Evolutionary conservation across 495 filamentous ascomycete genomes (phyloP).

Genomic region (Lophiotrema nucula): DNA sequence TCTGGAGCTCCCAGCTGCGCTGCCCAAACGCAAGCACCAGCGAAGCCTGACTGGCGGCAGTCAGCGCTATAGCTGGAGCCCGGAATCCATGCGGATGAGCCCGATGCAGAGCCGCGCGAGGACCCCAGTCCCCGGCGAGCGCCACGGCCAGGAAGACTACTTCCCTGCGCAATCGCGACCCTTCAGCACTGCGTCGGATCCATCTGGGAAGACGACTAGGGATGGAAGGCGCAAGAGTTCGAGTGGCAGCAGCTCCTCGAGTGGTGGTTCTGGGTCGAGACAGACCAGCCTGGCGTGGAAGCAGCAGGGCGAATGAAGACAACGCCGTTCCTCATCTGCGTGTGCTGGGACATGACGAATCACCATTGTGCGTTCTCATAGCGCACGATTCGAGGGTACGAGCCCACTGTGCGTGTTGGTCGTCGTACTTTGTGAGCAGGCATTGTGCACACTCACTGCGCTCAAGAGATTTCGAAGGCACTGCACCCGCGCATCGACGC

Average conservation of each 20-base stretch:
- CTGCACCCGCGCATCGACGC: too few relatives aligned
- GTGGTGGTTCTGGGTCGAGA: conserved; percentile 11
- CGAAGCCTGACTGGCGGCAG: conserved; percentile 30
- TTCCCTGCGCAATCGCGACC: conserved; percentile 22
- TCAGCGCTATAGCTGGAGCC: conserved; percentile 28
- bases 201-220: background rate
- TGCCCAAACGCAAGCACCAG: conserved; percentile 25
- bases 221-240: conserved; percentile 23
- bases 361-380: background rate
- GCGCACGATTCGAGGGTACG: background rate
- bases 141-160: conserved; percentile 9
- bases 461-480: background rate
- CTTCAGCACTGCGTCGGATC: conserved; percentile 20
- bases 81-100: conserved; percentile 31
- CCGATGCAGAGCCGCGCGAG: conserved; percentile 35
- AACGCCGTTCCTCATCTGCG: background rate
- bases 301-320: conserved; percentile 3
- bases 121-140: conserved; percentile 24
- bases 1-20: conserved; percentile 58
- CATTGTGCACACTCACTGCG: background rate
- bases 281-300: conserved; percentile 1
- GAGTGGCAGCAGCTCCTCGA: conserved; percentile 24
- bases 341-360: background rate
- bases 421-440: background rate
- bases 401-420: too few relatives aligned